Base-by-base conservation (phyloP, 495 filamentous ascomycete species). In the Talaromyces borbonicus region DNA sequence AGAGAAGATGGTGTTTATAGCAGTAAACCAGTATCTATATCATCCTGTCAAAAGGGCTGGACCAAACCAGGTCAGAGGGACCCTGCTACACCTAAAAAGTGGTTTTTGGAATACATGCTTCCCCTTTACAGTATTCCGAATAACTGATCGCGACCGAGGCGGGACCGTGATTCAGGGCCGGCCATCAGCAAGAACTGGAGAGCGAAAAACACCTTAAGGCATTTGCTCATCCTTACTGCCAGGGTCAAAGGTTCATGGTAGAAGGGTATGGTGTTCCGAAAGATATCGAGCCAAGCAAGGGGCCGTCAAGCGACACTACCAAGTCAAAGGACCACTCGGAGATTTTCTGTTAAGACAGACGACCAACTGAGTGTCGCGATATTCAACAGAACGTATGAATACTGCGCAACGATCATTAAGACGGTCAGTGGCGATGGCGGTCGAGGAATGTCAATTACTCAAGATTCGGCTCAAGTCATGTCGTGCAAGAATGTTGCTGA, bases 1-100 rank as follows among this genome's bases (percentile, higher is more conserved):
- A 67, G 65, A 55, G 55, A 58, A 49, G 61, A 67, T 66, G 62
- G 56, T 69, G 67, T 71, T 71, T 71, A 73, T 73, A 72, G 60
- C 59, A 53, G 60, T 61, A 54, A 59, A 60, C 54, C 62, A 60
- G 62, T 49, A 56, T 67, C 57, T 58, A 54, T 54, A 60, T 48
- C 52, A 50, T 46, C 43, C 43, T 36, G 27, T 33, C 19, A 25
- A 46, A n/a, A 46, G 43, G 43, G 36, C 36, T 40, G 36, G 36
- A n/a, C 36, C 36, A 40, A 40, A 20, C 19, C 23, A 22, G 43
- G 26, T n/a, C 43, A 35, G 14, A 38, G n/a, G 35, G 25, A 25
- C 43, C 43, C 30, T 46, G 19, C 43, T 46, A 46, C 29, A 14
- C 30, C 43, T 31, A 46, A 25, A 24, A 18, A 26, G 8, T 5